Base-by-base conservation (phyloP, 345 rosid species). In the Hirschfeldia incana region DNA sequence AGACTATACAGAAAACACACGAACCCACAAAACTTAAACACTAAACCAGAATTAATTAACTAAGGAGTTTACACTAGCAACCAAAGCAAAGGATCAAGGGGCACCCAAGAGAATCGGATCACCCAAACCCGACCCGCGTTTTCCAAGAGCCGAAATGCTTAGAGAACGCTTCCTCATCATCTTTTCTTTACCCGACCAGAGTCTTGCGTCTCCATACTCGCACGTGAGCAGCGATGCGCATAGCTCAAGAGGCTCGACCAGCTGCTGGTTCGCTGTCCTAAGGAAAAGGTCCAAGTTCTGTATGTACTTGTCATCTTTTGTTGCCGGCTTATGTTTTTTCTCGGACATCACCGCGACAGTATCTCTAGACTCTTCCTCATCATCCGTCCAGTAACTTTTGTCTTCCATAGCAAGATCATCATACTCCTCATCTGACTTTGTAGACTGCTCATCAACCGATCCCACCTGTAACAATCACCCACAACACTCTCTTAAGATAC, bases 351-450 rank as follows among this genome's bases (percentile, higher is more conserved):
- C 29, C 10, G 70, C 58, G 21, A 81, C 58, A 67, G 75, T 86
- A 42, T 88, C 86, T 73, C 64, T 69, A 0, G 73, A 60, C 82
- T 88, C 88, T 36, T 84, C 89, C 6, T 91, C 92, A 0, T 79
- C 85, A 4, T 88, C 98, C 0, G 95, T 73, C 85, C 87, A 78
- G 58, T 90, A 92, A n/a, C 91, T 89, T 73, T 85, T 91, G 78
- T 96, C 99, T 63, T 71, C 86, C 98, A 96, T 88, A 15, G 97
- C 98, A 61, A 96, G 92, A 86, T 96, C 99, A 64, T 92, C 97
- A 8, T 93, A 96, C 83, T 96, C 98, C 82, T 96, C 99, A 42
- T 96, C 99, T 4, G 98, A 89, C 73, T 90, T 93, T 29, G 97
- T 89, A 1, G 94, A 93, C 73, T 91, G 92, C 88, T 96, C 99